A percentile compares a stretch with the other conserved stretches of the same genome.
These are phyloP conservation scores for Ophiocordyceps australis DNA, from an alignment of 2,329 filamentous ascomycete species.

Conservation along the genomic window DNA sequence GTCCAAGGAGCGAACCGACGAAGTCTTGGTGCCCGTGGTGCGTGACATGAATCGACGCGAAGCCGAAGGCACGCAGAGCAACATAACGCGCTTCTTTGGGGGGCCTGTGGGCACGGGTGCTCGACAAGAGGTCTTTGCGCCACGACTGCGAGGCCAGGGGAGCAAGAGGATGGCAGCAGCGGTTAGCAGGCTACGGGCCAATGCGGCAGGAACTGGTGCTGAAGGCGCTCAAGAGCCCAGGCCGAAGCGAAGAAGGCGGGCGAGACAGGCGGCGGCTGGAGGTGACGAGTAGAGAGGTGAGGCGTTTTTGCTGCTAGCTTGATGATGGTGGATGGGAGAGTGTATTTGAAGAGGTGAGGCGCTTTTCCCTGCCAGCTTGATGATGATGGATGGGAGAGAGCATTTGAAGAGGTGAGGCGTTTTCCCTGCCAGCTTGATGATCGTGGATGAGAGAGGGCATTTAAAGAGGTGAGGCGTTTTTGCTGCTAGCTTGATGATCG, in stretches of 20 bases:
- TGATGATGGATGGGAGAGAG: too few relatives aligned
- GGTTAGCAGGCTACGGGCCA: slow-evolving; percentile 42
- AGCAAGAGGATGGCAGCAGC: slow-evolving; percentile 64
- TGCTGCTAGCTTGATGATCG: too few relatives aligned
- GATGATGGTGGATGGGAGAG: too few relatives aligned
- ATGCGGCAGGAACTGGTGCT: slow-evolving; percentile 4
- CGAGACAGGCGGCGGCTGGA: slow-evolving; percentile 4
- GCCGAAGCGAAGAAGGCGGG: slow-evolving; percentile 7
- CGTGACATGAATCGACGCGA: slow-evolving; percentile 84
- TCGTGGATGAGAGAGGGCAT: slow-evolving; percentile 4
- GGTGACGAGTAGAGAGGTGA: slow-evolving; percentile 3
- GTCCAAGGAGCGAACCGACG: slow-evolving; percentile 80
- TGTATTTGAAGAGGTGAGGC: too few relatives aligned
- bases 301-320: neutral
- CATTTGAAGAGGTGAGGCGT: neutral
- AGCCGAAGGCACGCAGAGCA: slow-evolving; percentile 81
- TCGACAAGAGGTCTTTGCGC: slow-evolving; percentile 50
- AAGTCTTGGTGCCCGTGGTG: slow-evolving; percentile 89
- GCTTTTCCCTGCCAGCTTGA: too few relatives aligned
- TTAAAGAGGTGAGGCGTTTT: neutral
- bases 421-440: too few relatives aligned
- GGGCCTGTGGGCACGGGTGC: slow-evolving; percentile 54
- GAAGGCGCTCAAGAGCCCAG: slow-evolving; percentile 5
- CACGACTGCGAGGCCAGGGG: slow-evolving; percentile 43
- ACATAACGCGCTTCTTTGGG: slow-evolving; percentile 85